These are phyloP conservation scores for Trichaptum fuscoviolaceum DNA, from an alignment of 768 basidiomycete genomes.

Conservation along the genomic window DNA sequence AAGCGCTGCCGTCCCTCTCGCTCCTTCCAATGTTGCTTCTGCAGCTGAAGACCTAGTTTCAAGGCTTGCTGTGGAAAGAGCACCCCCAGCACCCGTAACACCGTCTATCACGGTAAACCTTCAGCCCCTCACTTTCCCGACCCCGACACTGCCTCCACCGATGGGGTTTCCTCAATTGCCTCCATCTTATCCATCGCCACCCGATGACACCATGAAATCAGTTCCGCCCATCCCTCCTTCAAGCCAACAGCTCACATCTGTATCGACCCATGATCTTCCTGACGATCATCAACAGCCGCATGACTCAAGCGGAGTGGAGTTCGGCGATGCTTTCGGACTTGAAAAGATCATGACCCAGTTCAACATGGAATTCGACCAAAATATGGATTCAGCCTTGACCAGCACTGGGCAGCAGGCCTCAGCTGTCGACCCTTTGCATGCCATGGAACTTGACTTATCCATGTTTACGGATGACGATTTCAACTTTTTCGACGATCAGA, in stretches of 20 bases:
- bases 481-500: slow-evolving; percentile 70
- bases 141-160: neutral
- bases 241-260: neutral
- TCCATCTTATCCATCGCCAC: neutral
- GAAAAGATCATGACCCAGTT: slow-evolving; percentile 26
- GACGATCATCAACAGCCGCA: neutral
- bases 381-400: slow-evolving; percentile 20
- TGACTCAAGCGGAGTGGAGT: neutral
- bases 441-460: slow-evolving; percentile 24
- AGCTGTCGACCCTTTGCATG: slow-evolving; percentile 17
- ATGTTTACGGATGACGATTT: slow-evolving; percentile 84
- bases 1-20: neutral
- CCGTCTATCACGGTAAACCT: neutral
- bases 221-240: neutral
- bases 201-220: neutral
- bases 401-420: slow-evolving; percentile 15
- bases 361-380: slow-evolving; percentile 39
- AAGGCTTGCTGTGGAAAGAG: neutral
- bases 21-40: too few species aligned
- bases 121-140: neutral
- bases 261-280: neutral
- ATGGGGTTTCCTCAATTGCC: neutral
- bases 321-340: neutral
- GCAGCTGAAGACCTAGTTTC: neutral
- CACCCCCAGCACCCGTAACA: neutral